These are phyloP conservation scores for Colletotrichum plurivorum DNA, from an alignment of 2,329 filamentous ascomycete species.

Conservation along the genomic window DNA sequence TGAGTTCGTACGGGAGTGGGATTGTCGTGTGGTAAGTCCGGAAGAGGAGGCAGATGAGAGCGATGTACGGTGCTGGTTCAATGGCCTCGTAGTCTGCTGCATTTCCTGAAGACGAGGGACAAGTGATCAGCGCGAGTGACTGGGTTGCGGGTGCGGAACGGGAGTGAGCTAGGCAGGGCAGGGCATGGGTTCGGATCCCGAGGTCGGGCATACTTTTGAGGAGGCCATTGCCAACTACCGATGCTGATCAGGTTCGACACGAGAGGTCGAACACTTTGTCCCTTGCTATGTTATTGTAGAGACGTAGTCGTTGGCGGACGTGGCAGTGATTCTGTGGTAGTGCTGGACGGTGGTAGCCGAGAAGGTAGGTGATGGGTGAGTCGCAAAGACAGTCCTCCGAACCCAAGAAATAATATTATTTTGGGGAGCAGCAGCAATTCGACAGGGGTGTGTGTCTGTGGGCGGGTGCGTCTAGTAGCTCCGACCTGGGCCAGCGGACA, in stretches of 20 bases:
- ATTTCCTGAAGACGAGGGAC: slow-evolving; percentile 66
- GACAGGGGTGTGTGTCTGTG: slow-evolving; percentile 42
- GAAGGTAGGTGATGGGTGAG: slow-evolving; percentile 35
- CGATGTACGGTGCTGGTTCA: slow-evolving; percentile 73
- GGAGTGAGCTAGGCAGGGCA: slow-evolving; percentile 37
- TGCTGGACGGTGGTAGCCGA: slow-evolving; percentile 31
- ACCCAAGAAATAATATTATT: slow-evolving; percentile 44
- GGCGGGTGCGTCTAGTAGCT: slow-evolving; percentile 41
- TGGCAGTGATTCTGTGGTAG: slow-evolving; percentile 12
- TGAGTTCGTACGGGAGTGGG: slow-evolving; percentile 82
- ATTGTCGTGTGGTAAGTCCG: slow-evolving; percentile 71
- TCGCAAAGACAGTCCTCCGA: slow-evolving; percentile 40
- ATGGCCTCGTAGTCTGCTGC: slow-evolving; percentile 76
- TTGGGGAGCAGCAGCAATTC: slow-evolving; percentile 43
- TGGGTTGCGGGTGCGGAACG: slow-evolving; percentile 39
- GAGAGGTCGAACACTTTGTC: slow-evolving; percentile 40
- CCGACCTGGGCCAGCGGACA: slow-evolving; percentile 39
- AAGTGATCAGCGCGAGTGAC: slow-evolving; percentile 55
- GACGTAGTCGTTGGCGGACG: slow-evolving; percentile 15
- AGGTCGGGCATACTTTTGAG: slow-evolving; percentile 67
- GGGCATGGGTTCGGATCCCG: slow-evolving; percentile 35
- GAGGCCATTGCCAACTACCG: slow-evolving; percentile 69
- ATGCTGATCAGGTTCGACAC: slow-evolving; percentile 44
- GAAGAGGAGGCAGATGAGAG: slow-evolving; percentile 71
- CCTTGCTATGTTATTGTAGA: slow-evolving; percentile 45